Conservation (phyloP, 768 basidiomycete genomes). For the Mycena leptocephala region DNA sequence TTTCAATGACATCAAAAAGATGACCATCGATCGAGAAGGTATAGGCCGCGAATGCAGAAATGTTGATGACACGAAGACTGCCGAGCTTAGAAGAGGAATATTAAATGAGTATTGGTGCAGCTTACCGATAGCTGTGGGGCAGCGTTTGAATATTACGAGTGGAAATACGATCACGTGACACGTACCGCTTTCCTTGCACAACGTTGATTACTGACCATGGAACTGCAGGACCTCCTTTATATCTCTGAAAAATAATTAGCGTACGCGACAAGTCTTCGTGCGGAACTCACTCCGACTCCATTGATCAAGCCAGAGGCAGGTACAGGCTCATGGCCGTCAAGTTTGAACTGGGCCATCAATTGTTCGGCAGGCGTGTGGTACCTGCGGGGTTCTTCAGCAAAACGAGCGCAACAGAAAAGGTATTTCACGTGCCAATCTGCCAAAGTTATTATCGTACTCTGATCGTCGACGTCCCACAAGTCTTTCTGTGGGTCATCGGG, state of each 20-base stretch:
- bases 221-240: constrained; percentile 50
- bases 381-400: not conserved
- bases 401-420: constrained; percentile 35
- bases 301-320: constrained; percentile 32
- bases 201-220: constrained; percentile 56
- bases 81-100: too few species aligned
- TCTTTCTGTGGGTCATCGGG: constrained; percentile 46
- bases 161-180: not conserved
- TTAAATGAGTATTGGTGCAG: too few species aligned
- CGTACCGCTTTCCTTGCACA: constrained; percentile 44
- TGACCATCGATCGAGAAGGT: constrained; percentile 47
- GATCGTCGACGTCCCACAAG: constrained; percentile 53
- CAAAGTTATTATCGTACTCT: constrained; percentile 49
- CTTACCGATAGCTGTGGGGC: constrained; percentile 44
- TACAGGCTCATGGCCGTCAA: constrained; percentile 35
- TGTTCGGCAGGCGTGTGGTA: constrained; percentile 18
- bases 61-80: constrained; percentile 59
- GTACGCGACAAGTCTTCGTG: constrained; percentile 38
- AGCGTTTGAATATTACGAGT: not conserved
- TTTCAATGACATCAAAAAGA: constrained; percentile 52
- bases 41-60: constrained; percentile 52
- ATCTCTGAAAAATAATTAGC: constrained; percentile 54
- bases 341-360: constrained; percentile 41
- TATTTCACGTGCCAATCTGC: constrained; percentile 31
- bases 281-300: not conserved